Base-by-base conservation (phyloP, 345 rosid genomes). In the Pugionium dolabratum region DNA sequence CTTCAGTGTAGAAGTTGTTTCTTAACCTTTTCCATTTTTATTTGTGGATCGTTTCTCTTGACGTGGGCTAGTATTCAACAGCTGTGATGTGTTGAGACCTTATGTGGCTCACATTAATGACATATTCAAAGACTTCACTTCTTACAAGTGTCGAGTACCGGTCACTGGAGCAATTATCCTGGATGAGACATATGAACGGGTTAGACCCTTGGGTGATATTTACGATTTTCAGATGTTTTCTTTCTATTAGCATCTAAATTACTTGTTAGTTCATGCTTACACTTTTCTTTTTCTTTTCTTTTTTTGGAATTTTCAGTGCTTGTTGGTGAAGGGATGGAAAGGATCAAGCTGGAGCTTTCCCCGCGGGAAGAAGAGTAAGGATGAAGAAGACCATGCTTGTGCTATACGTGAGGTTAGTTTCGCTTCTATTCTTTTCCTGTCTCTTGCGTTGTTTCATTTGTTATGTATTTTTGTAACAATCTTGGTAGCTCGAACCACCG, bases 301-400 rank as follows among this genome's bases (percentile, higher is more conserved):
- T 10, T 62, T 18, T 18, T 18, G 18, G 18, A 18, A 18, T 18
- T 18, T 58, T 66, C 73, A 88, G 97, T 88, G 96, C 76, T 51
- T 95, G 77, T 82, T 95, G 65, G 99, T 95, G 66, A 95, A 95
- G 78, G 99, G 96, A 64, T 91, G 99, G 99, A 95, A 89, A 86
- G 99, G 97, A 54, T 79, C 95, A 3, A 95, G 99, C 81, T 95
- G 97, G 99, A 91, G 97, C 84, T 95, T 95, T 67, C 97, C 99
- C 26, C 89, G 99, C 32, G 97, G 99, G n/a, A 95, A 95, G 79
- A 91, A 91, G 86, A 95, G 86, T 76, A 95, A 95, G 67, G 96
- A 95, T 53, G 99, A 95, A 80, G 99, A 95, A 78, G 99, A 95
- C 74, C 83, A 88, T 82, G 91, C 93, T 69, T 91, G 97, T 83